Percentiles rank a stretch among this genome's conserved stretches.
These are phyloP conservation scores for Calocybe gambosa DNA, from an alignment of 1,284 basidiomycete genomes.

Conservation along the genomic window DNA sequence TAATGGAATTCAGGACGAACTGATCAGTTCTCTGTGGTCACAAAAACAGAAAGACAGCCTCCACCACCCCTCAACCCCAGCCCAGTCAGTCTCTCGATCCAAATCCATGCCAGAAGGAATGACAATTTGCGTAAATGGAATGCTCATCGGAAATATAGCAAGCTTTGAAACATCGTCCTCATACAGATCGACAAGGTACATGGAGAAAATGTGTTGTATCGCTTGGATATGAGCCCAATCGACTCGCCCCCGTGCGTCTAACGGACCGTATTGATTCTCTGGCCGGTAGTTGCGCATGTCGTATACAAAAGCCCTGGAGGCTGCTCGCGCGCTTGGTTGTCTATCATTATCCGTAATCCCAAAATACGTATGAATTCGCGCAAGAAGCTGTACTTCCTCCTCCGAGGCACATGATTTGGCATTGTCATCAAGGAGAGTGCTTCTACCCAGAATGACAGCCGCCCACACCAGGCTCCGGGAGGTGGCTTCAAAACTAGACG, in stretches of 20 bases:
- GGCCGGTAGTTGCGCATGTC: conserved; percentile 47
- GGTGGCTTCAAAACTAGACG: conserved; percentile 23
- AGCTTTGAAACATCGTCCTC: conserved; percentile 28
- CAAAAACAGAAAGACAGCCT: conserved; percentile 57
- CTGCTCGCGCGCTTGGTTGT: conserved; percentile 23
- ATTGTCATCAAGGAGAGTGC: conserved; percentile 39
- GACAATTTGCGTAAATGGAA: conserved; percentile 48
- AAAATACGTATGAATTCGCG: conserved; percentile 47
- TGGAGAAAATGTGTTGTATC: conserved; percentile 50
- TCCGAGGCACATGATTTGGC: conserved; percentile 20
- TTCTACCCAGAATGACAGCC: conserved; percentile 33
- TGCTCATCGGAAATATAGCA: conserved; percentile 42
- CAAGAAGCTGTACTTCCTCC: conserved; percentile 38
- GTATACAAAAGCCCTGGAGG: conserved; percentile 53
- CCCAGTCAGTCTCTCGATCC: conserved; percentile 54
- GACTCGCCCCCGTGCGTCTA: conserved; percentile 38
- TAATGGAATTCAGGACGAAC: conserved; percentile 31
- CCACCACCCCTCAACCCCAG: conserved; percentile 56
- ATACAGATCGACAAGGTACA: conserved; percentile 38
- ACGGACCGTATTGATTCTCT: conserved; percentile 53
- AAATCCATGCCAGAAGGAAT: conserved; percentile 33
- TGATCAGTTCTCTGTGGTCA: conserved; percentile 57
- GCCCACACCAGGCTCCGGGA: conserved; percentile 52
- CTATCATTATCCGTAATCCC: conserved; percentile 46
- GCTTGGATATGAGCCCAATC: conserved; percentile 57